Percentiles rank a stretch among this genome's conserved stretches.
Conservation (phyloP, 352 stramenopile genomes). For the Blastocystis sp. region DNA sequence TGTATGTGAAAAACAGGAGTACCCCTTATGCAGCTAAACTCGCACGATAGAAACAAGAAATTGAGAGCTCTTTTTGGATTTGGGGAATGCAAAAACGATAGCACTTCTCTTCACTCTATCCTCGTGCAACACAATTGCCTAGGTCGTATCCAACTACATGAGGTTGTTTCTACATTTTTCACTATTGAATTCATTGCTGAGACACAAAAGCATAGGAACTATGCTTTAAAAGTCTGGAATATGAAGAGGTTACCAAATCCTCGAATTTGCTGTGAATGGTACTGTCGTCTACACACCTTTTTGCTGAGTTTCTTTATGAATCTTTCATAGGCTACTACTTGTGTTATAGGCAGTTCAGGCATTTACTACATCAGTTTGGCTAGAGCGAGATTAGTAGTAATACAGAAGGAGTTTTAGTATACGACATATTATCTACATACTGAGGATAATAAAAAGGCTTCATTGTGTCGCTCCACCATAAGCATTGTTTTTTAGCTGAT, state of each 20-base stretch:
- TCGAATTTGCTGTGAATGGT: slow-evolving; percentile 96
- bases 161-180: slow-evolving; percentile 95
- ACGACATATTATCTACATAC: no score
- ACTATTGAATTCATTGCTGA: slow-evolving; percentile 96
- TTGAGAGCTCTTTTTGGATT: slow-evolving; percentile 96
- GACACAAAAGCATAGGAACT: slow-evolving; percentile 78
- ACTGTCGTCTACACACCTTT: slow-evolving; percentile 73
- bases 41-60: slow-evolving; percentile 96
- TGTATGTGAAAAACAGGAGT: no score
- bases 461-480: no score
- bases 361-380: slow-evolving; percentile 89
- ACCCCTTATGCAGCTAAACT: slow-evolving; percentile 84
- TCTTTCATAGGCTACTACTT: slow-evolving; percentile 69
- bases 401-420: not conserved
- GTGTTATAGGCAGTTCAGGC: slow-evolving; percentile 83
- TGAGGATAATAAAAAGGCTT: no score
- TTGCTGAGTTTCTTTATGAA: no score
- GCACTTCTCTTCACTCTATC: slow-evolving; percentile 85
- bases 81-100: slow-evolving; percentile 98
- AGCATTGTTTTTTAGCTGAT: no score
- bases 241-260: slow-evolving; percentile 98
- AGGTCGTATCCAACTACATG: slow-evolving; percentile 68
- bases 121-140: not conserved
- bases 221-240: slow-evolving; percentile 89
- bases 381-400: slow-evolving; percentile 77